Conservation (phyloP, 805 yeast species). For the Starmerella khaoyaiensis region DNA sequence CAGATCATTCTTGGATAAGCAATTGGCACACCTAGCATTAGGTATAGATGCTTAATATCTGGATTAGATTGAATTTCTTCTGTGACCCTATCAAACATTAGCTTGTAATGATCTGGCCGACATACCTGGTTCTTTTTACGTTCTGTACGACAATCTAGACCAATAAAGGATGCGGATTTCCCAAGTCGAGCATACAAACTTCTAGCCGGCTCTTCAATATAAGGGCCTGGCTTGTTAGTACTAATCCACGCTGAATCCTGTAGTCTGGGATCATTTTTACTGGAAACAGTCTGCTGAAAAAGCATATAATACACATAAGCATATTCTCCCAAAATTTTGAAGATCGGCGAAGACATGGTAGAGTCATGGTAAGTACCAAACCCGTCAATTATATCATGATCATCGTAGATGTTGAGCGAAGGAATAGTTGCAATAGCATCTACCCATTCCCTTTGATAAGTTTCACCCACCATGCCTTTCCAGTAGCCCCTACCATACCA, state of each 20-base stretch:
- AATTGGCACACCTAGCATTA: conserved; percentile 88
- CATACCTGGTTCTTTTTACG: conserved; percentile 52
- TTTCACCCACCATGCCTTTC: conserved; percentile 54
- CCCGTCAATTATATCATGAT: conserved; percentile 94
- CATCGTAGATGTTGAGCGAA: conserved; percentile 75
- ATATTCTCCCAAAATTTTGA: conserved; percentile 55
- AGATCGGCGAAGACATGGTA: conserved; percentile 62
- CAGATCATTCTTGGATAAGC: conserved; percentile 89
- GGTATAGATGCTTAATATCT: conserved; percentile 58
- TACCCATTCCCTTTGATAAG: conserved; percentile 58
- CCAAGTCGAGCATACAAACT: conserved; percentile 68
- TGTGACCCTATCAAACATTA: conserved; percentile 46
- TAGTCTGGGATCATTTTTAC: conserved; percentile 32
- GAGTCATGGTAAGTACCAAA: conserved; percentile 73
- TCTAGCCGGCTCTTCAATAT: conserved; percentile 50
- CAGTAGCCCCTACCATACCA: conserved; percentile 92
- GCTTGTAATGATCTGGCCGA: conserved; percentile 41
- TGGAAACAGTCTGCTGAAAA: conserved; percentile 72
- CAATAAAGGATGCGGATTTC: conserved; percentile 53
- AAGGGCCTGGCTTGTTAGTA: conserved; percentile 50
- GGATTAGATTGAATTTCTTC: conserved; percentile 41
- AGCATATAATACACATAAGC: conserved; percentile 82
- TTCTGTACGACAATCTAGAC: conserved; percentile 89
- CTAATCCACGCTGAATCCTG: conserved; percentile 50
- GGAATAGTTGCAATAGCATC: conserved; percentile 74